Evolutionary conservation across 176 grass and related monocot genomes (phyloP).

Genomic region (Coix lacrymajobi): DNA sequence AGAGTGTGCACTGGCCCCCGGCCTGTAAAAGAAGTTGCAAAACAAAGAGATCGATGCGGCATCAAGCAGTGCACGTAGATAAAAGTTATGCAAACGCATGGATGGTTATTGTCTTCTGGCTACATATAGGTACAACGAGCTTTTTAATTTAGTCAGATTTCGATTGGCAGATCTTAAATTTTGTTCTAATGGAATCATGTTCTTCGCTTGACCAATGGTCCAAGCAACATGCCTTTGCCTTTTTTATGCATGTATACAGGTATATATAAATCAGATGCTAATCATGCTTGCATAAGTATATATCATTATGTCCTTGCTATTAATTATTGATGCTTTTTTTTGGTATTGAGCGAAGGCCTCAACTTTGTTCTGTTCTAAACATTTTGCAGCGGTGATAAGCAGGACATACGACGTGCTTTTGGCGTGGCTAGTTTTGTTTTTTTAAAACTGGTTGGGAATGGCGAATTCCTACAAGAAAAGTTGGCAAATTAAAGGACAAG

Average conservation of each 20-base stretch:
- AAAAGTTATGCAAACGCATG: not conserved
- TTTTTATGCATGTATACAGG: not conserved
- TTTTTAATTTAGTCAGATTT: not conserved
- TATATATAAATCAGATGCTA: not conserved
- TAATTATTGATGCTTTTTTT: not conserved
- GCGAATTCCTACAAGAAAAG: not conserved
- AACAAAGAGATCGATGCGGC: not conserved
- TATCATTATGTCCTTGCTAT: not conserved
- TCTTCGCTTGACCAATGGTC: slow-evolving; percentile 9
- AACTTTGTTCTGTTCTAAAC: not conserved
- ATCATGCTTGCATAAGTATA: not conserved
- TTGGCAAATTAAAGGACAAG: not conserved
- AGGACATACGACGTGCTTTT: not conserved
- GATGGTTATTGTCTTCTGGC: not conserved
- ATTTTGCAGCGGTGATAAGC: not conserved
- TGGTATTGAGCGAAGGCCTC: not conserved
- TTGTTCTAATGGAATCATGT: not conserved
- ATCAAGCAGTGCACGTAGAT: not conserved
- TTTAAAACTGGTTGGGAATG: not conserved
- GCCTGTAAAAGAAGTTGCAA: not conserved
- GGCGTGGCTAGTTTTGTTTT: not conserved
- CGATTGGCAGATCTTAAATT: not conserved
- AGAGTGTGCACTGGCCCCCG: not conserved
- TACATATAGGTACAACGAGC: not conserved
- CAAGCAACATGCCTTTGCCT: not conserved